Conservation (phyloP, 257 asterid species). For the Solanum gandarillasii region DNA sequence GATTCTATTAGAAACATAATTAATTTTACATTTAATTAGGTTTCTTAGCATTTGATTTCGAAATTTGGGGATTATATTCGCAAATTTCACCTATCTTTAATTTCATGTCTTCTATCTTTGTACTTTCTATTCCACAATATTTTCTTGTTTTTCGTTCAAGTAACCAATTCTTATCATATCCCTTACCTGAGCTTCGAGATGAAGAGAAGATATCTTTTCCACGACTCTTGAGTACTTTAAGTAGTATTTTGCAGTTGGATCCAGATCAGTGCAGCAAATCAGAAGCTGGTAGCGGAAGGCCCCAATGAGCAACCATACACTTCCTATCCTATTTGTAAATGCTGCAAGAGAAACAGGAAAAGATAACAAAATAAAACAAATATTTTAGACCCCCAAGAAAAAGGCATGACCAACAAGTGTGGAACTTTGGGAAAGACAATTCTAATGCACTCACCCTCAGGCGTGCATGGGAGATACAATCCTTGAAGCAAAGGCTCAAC, state of each 20-base stretch:
- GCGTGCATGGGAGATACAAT: conserved; percentile 30
- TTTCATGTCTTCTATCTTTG: not conserved
- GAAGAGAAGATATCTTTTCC: conserved; percentile 60
- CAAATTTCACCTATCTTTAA: not conserved
- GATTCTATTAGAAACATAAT: not conserved
- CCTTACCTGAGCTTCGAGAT: conserved; percentile 66
- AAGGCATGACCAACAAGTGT: not conserved
- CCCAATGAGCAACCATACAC: conserved; percentile 55
- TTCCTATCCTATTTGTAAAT: conserved; percentile 31
- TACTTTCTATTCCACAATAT: not conserved
- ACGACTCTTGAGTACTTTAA: conserved; percentile 50
- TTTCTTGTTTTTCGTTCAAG: not conserved
- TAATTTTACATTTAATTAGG: not conserved
- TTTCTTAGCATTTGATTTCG: not conserved
- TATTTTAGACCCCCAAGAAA: not conserved
- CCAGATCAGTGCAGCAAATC: conserved; percentile 54
- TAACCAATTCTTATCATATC: not conserved
- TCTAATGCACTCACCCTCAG: conserved; percentile 34
- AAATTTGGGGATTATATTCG: not conserved
- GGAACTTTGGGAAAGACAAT: not conserved
- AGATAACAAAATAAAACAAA: not conserved
- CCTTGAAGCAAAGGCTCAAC: conserved; percentile 58
- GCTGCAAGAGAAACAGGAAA: conserved; percentile 20
- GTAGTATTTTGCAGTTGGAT: conserved; percentile 67
- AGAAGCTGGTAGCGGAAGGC: conserved; percentile 68